Percentiles rank a stretch among this genome's conserved stretches.
phyloP scores from a whole-genome alignment of 1,284 basidiomycete species.

The Ustilago hordei region DNA sequence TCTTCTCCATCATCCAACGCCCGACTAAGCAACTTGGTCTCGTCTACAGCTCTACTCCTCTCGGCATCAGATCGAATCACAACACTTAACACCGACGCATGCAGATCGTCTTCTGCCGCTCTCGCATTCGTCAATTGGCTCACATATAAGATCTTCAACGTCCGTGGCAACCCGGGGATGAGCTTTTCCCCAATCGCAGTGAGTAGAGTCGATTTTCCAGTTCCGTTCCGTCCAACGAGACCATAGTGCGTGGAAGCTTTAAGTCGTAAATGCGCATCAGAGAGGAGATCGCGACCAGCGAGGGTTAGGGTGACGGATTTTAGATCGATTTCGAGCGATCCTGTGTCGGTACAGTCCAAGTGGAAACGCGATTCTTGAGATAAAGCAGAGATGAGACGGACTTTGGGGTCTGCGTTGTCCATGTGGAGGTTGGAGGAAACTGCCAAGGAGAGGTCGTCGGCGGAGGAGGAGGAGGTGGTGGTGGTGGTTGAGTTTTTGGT shows the following conservation, averaged over 20 bases:
- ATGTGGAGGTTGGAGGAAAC: slow-evolving; percentile 23
- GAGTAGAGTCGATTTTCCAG: slow-evolving; percentile 74
- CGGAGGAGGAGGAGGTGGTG: not conserved
- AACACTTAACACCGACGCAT: slow-evolving; percentile 63
- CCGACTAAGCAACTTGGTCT: slow-evolving; percentile 60
- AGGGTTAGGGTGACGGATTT: slow-evolving; percentile 73
- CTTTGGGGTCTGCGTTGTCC: slow-evolving; percentile 29
- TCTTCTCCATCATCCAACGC: slow-evolving; percentile 66
- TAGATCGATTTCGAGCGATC: slow-evolving; percentile 72
- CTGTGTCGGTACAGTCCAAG: slow-evolving; percentile 71
- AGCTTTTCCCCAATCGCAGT: slow-evolving; percentile 72
- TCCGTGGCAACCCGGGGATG: slow-evolving; percentile 74
- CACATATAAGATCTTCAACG: slow-evolving; percentile 74
- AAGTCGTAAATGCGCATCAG: slow-evolving; percentile 74
- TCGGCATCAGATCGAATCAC: slow-evolving; percentile 70
- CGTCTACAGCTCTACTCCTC: slow-evolving; percentile 58
- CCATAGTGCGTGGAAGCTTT: slow-evolving; percentile 74
- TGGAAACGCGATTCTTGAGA: slow-evolving; percentile 73
- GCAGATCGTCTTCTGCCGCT: slow-evolving; percentile 23
- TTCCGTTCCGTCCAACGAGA: slow-evolving; percentile 75
- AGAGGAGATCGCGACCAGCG: slow-evolving; percentile 73
- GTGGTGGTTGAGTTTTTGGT: not conserved
- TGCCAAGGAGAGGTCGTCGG: slow-evolving; percentile 14
- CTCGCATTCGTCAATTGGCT: slow-evolving; percentile 71
- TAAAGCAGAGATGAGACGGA: slow-evolving; percentile 61